A percentile compares a stretch with the other conserved stretches of the same genome.
phyloP scores from a whole-genome alignment of 1,284 basidiomycete species.

The Rhodotorula sp. region DNA sequence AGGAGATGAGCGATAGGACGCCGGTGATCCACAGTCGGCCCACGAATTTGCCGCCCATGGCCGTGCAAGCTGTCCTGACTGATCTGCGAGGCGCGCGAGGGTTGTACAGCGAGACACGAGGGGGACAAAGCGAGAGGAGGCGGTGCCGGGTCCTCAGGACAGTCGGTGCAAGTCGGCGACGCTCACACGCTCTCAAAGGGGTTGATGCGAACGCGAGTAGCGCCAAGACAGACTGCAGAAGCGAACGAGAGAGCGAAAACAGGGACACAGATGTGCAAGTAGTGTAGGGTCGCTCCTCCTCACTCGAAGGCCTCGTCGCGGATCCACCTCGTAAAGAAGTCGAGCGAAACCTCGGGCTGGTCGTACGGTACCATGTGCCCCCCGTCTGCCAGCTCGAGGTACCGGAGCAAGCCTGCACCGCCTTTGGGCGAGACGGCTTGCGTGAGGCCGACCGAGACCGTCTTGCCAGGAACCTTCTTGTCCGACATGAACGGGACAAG shows the following conservation, averaged over 20 bases:
- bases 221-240: not conserved
- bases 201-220: not conserved
- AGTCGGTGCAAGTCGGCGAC: not conserved
- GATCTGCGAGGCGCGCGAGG: not conserved
- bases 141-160: not conserved
- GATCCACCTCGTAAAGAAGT: conserved; percentile 60
- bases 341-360: conserved; percentile 70
- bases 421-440: conserved; percentile 16
- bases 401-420: conserved; percentile 30
- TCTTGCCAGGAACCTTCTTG: too few relatives aligned
- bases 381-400: conserved; percentile 12
- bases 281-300: not conserved
- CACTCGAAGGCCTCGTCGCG: conserved; percentile 26
- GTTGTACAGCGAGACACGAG: not conserved
- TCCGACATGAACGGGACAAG: conserved; percentile 19
- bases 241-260: not conserved
- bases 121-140: not conserved
- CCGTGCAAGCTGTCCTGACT: not conserved
- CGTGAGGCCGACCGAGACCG: conserved; percentile 24
- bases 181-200: too few relatives aligned
- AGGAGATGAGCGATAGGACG: conserved; percentile 74
- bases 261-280: not conserved
- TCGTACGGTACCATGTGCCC: conserved; percentile 38
- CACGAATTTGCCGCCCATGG: conserved; percentile 12
- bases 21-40: conserved; percentile 50